Evolutionary conservation across 495 filamentous ascomycete species (phyloP), one percentile per base, ranked within the genome.

Genomic region (Xeromyces bisporus): DNA sequence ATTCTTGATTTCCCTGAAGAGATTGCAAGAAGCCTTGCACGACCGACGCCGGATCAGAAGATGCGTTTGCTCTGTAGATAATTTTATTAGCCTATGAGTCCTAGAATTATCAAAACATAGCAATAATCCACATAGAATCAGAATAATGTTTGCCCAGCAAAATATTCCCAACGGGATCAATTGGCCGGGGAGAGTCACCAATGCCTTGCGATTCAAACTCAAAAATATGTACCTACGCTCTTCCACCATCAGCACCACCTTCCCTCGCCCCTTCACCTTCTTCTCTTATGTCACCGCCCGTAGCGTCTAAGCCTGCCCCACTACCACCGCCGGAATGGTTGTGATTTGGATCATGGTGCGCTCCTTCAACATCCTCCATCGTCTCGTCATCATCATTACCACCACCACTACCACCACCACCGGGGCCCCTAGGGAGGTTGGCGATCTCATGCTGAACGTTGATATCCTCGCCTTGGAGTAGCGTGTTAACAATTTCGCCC

Each of bases 221-320:
- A 47, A 56, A 58, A 59, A 57, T 60, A 52, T 62, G 62, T 57
- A 96, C 89, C 89, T 96, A 97, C 89, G 87, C 86, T 92, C 86
- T 70, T 58, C 80, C 91, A 39, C 91, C 89, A 56, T 94, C 87
- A 34, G 81, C 85, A 46, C 91, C 91, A 32, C 86, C 89, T 46
- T 92, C 83, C 53, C 89, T 64, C 16, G 83, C 71, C 37, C 73
- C 73, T 53, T 80, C 73, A 34, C 91, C 91, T 47, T 96, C 89
- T 45, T 89, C 76, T 46, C 87, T 67, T 33, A 92, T 61, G 54
- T 94, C 83, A 21, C 84, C 85, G 7, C 85, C 87, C 1, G 85
- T 89, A 27, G 84, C 81, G 53, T 68, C 85, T 9, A 78, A 60
- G 18, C 83, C 85, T 37, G 85, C 85, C 31, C 85, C 85, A 21